Evolutionary conservation across 805 yeast species (phyloP), one percentile per base, ranked within the genome.

Genomic region (Teunomyces funiuensis): DNA sequence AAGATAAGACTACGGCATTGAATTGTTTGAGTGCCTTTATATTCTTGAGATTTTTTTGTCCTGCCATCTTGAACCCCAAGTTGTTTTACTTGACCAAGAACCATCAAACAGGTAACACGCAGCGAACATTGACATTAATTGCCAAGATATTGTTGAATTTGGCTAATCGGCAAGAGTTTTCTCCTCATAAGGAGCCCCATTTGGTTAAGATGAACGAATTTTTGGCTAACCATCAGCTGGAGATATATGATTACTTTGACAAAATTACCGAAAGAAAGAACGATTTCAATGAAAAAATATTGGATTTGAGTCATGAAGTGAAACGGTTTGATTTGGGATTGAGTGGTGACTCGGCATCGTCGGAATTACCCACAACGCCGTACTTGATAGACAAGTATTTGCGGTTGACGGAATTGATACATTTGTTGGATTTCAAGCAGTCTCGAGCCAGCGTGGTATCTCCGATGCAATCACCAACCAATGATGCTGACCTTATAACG

Each of bases 1-100:
- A 65, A 10, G 84, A 82, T 52, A 66, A 69, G 43, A 54, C 58
- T 2, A 70, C 75, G 0, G 75, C 88, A 0, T 67, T 84, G 44
- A 84, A 89, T 54, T 85, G 95, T 37, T 65, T 90, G 23, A 77
- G 93, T 15, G 89, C 96, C 0, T 86, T 93, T 53, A 66, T 91
- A 9, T 93, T 91, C 58, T 65, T 91, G 45, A 51, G 75, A 43
- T 70, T 70, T 60, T 77, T 89, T 49, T 89, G 97, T 53, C 98
- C 99, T 0, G 96, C 96, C 0, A 77, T 91, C 20, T 65, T 93
- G 55, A 90, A 88, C 54, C 99, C 99, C 0, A 88, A 88, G 53
- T 61, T 90, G 37, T 89, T 88, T 59, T 81, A 82, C 45, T 67
- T 93, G 37, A 78, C 88, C 0, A 74, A 77, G 39, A 71, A 77